Evolutionary conservation across 257 asterid species (phyloP), one percentile per base, ranked within the genome.

Genomic region (Solanum etuberosum): DNA sequence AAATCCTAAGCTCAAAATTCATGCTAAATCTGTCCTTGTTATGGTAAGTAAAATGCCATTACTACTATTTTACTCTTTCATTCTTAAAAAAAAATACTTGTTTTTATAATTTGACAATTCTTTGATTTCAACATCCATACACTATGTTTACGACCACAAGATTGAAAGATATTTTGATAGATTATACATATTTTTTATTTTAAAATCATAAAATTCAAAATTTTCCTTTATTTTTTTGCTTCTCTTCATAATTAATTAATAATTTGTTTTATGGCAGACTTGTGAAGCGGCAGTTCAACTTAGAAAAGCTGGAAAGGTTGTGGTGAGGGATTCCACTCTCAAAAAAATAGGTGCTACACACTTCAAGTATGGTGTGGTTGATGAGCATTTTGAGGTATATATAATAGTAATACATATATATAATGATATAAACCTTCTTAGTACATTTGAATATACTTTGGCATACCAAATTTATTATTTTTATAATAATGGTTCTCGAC

Each of bases 201-300:
- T n/a, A n/a, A n/a, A n/a, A n/a, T n/a, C n/a, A n/a, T n/a, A n/a
- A n/a, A n/a, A n/a, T n/a, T n/a, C n/a, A n/a, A n/a, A n/a, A n/a
- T n/a, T n/a, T n/a, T n/a, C n/a, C n/a, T n/a, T n/a, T n/a, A 15
- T 6, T 54, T 65, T 29, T 67, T 59, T n/a, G 9, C 29, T 21
- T 51, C 20, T 68, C 76, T 68, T 68, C 37, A n/a, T 61, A n/a
- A 29, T 83, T 83, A 59, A 83, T 16, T 37, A n/a, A n/a, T n/a
- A n/a, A n/a, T n/a, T 77, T 13, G 18, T 20, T 11, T 63, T 21
- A 2, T 43, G 76, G 88, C 91, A 94, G 99, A 94, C 99, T 0
- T 94, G 99, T 87, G 97, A 95, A 90, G 94, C 97, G 0, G 98
- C 99, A 20, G 95, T 93, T 40, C 95, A 97, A 87, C 97, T 97